Evolutionary conservation across 768 basidiomycete genomes (phyloP), one percentile per base, ranked within the genome.

Genomic region (Lactifluus subvellereus): DNA sequence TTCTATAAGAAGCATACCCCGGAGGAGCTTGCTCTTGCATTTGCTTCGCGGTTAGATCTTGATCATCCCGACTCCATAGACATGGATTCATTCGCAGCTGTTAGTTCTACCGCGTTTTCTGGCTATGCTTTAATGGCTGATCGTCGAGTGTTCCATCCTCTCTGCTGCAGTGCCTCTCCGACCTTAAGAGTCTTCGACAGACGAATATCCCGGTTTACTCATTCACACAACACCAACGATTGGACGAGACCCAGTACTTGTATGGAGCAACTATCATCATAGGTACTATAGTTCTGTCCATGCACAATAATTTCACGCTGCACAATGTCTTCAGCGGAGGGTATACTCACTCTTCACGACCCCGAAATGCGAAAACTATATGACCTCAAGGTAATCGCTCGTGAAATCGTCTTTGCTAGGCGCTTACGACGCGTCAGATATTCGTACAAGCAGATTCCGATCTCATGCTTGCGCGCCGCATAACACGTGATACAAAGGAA

Each of bases 391-490:
- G 94, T 85, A 65, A 33, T 6, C 48, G 5, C 2, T 13, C 8
- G 40, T 50, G 0, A 35, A 42, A 9, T 60, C 35, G 10, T 0
- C 49, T 35, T 18, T 40, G 49, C 51, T 42, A 9, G 53, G 9
- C 14, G 2, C 50, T 54, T 38, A 40, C 22, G 35, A 16, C 7
- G 52, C 8, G 59, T 50, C 40, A 91, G 88, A 79, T 94, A 4
- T 94, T 92, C 66, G 93, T 94, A 7, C 91, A 96, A 77, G 91
- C 89, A 62, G 94, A 98, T 72, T 88, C 94, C 8, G 97, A 99
- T 73, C 77, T 98, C 22, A 99, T 99, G 97, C 86, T 99, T 53
- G 93, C 96, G 1, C 84, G 97, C 61, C 84, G 97, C 43, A 88
- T 99, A 58, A 80, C 84, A 66, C 81, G 97, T 59, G 97, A 98